Percentiles rank a stretch among this genome's conserved stretches.
phyloP scores from a whole-genome alignment of 2,329 filamentous ascomycete species.

The Neophaeococcomyces aloes region DNA sequence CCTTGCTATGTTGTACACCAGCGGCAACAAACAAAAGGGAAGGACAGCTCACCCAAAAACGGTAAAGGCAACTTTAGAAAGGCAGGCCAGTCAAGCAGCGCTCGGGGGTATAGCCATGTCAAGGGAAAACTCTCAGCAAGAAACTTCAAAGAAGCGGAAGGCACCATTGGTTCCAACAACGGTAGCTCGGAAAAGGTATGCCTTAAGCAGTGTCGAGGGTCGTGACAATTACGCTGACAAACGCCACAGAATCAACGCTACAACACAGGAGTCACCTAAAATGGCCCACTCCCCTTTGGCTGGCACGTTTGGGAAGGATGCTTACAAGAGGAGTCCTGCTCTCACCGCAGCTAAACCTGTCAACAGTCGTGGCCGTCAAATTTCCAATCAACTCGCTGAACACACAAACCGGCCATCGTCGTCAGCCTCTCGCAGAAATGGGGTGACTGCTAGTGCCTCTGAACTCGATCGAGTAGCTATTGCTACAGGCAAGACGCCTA shows the following conservation, averaged over 20 bases:
- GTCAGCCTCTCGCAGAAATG: constrained; percentile 53
- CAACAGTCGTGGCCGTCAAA: constrained; percentile 64
- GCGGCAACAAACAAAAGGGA: constrained; percentile 53
- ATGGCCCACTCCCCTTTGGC: constrained; percentile 67
- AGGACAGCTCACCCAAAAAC: constrained; percentile 48
- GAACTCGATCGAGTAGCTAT: constrained; percentile 21
- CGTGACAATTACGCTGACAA: background rate
- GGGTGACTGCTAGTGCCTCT: constrained; percentile 28
- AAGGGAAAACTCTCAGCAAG: constrained; percentile 21
- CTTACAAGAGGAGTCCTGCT: constrained; percentile 48
- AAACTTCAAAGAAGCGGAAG: constrained; percentile 22
- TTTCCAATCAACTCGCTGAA: constrained; percentile 52
- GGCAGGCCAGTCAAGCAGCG: constrained; percentile 46
- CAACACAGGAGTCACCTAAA: constrained; percentile 54
- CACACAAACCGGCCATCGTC: constrained; percentile 35
- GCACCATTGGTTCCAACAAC: constrained; percentile 23
- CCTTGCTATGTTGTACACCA: constrained; percentile 31
- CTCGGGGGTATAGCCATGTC: constrained; percentile 20
- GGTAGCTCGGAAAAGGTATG: constrained; percentile 60
- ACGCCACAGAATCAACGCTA: constrained; percentile 19
- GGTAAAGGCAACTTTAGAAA: constrained; percentile 46
- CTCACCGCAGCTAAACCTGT: constrained; percentile 51
- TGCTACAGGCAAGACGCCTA: constrained; percentile 24
- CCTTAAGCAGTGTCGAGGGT: background rate
- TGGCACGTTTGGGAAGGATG: constrained; percentile 52